Percentiles rank a stretch among this genome's conserved stretches.
These are phyloP conservation scores for Coniella lustricola DNA, from an alignment of 2,329 filamentous ascomycete species.

Conservation along the genomic window DNA sequence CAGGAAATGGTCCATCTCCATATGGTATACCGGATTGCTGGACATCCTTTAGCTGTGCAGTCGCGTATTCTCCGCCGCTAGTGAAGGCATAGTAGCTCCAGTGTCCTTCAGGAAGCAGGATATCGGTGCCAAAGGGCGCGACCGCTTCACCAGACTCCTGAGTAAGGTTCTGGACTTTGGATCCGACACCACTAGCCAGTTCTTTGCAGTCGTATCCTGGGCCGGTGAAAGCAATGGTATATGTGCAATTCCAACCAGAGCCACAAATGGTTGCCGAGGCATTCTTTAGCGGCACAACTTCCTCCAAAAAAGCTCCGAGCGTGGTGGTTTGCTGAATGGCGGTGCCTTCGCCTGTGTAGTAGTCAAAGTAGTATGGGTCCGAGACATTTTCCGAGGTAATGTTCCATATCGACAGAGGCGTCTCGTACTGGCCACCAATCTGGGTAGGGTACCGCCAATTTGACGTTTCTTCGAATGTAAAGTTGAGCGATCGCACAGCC, in stretches of 20 bases:
- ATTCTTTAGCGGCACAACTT: constrained; percentile 21
- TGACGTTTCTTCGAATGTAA: constrained; percentile 20
- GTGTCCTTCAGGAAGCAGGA: constrained; percentile 27
- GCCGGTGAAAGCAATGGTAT: constrained; percentile 28
- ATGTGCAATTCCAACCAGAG: constrained; percentile 33
- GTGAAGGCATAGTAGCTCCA: constrained; percentile 28
- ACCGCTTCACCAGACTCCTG: constrained; percentile 22
- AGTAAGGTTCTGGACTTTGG: constrained; percentile 19
- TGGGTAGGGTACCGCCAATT: constrained; percentile 20
- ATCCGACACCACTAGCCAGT: constrained; percentile 24
- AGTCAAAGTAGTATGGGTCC: constrained; percentile 24
- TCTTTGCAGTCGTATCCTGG: constrained; percentile 34
- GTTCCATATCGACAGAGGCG: constrained; percentile 23
- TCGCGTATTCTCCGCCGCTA: constrained; percentile 27
- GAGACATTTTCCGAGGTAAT: constrained; percentile 19
- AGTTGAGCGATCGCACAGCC: constrained; percentile 24
- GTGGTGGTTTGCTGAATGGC: constrained; percentile 17
- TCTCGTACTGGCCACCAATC: constrained; percentile 19
- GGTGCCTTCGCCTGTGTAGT: constrained; percentile 21
- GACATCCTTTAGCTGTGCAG: constrained; percentile 23
- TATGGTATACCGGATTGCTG: constrained; percentile 26
- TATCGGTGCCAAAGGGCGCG: constrained; percentile 26
- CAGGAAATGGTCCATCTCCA: constrained; percentile 22
- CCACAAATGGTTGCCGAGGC: constrained; percentile 30
- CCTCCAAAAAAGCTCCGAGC: constrained; percentile 19